Conservation (phyloP, 306 rosid species). For the Pachyrhizus erosus region DNA sequence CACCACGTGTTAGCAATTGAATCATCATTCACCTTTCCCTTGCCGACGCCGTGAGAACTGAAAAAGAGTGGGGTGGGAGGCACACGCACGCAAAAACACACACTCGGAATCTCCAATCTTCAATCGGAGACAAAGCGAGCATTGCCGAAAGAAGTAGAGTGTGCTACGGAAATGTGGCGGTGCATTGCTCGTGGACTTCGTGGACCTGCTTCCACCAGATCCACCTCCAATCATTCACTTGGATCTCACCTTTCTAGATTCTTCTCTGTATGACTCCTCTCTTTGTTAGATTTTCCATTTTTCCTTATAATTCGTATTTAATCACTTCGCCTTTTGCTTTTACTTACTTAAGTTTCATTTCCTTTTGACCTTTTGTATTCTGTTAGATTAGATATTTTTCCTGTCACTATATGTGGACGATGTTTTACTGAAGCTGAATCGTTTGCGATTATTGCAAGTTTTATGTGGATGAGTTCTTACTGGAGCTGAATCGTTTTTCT, state of each 20-base stretch:
- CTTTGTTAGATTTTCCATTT: slow-evolving; percentile 32
- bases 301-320: not conserved
- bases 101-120: not conserved
- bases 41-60: not conserved
- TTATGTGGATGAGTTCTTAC: not conserved
- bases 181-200: slow-evolving; percentile 79
- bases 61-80: not conserved
- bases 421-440: not conserved
- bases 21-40: not conserved
- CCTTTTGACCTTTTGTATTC: not conserved
- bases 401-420: not conserved
- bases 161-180: slow-evolving; percentile 71
- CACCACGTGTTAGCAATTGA: not conserved
- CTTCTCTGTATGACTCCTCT: slow-evolving; percentile 62
- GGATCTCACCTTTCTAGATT: slow-evolving; percentile 72
- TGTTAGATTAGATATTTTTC: slow-evolving; percentile 34
- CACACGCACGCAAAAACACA: not conserved
- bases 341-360: not conserved
- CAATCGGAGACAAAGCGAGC: slow-evolving; percentile 1
- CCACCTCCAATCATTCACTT: slow-evolving; percentile 49
- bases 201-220: slow-evolving; percentile 57
- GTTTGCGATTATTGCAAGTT: not conserved
- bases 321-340: not conserved
- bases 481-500: slow-evolving; percentile 13
- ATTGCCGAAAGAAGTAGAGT: not conserved